Evolutionary conservation across 805 yeast genomes (phyloP), one percentile per base, ranked within the genome.

Genomic region (Lachancea thermotolerans): DNA sequence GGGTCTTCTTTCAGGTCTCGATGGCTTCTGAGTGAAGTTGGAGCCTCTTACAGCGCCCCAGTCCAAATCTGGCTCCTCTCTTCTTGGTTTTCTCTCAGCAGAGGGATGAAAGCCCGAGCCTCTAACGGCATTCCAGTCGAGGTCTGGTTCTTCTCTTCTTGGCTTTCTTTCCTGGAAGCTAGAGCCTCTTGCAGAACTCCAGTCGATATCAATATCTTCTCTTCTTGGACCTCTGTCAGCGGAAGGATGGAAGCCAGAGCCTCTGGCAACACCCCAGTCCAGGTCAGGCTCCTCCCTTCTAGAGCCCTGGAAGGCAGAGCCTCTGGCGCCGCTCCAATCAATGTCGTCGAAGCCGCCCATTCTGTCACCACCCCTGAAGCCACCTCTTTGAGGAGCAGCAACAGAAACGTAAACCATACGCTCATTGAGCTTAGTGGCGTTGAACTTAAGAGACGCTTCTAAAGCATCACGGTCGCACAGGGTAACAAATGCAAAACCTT

Each of bases 401-500:
- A 89, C 96, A 48, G 86, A 84, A 42, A 81, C 74, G 49, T 85
- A 75, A 50, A 79, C 76, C 39, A 79, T 71, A 64, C 91, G 89
- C 54, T 84, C 86, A 63, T 75, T 79, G 52, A 84, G 76, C 54
- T 79, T 75, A 47, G 78, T 77, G 58, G 84, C 89, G 55, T 84
- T 75, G 60, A 82, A 75, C 44, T 77, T 74, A 55, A 93, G 69
- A 37, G 96, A 85, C 48, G 75, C 70, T 48, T 79, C 88, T 56
- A 91, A 77, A 55, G 82, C 86, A 46, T 84, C 90, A 60, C 80
- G 81, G 46, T 85, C 77, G 55, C 75, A 81, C 60, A 82, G 87
- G 53, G 90, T 89, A 49, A 91, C 81, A 65, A 88, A 91, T 28
- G 95, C 97, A 61, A 81, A 84, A 44, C 96, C 96, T 60, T 82